Conservation (phyloP, 1,139 yeast genomes). For the Kazachstania sp. region DNA sequence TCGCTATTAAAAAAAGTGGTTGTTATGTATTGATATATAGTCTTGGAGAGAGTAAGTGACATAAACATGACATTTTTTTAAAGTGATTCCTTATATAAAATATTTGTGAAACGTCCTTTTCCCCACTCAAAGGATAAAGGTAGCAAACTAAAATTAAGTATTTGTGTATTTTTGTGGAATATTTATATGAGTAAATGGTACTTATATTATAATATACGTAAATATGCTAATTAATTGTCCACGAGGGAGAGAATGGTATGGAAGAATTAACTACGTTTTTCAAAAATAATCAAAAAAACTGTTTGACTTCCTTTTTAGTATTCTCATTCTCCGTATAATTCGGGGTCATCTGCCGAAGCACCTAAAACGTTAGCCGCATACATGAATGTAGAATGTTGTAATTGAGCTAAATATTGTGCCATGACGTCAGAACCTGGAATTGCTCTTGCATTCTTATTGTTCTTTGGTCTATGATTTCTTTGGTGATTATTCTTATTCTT, state of each 20-base stretch:
- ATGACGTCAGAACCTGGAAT: slow-evolving; percentile 65
- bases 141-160: too few relatives aligned
- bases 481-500: slow-evolving; percentile 3
- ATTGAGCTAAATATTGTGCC: slow-evolving; percentile 68
- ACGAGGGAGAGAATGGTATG: neutral
- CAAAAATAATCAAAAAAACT: too few relatives aligned
- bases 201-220: slow-evolving; percentile 1
- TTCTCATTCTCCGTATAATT: slow-evolving; percentile 13
- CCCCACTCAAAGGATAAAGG: too few relatives aligned
- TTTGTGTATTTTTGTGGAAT: neutral
- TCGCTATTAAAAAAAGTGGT: neutral
- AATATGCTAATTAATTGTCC: slow-evolving; percentile 3
- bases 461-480: slow-evolving; percentile 1
- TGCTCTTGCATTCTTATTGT: slow-evolving; percentile 15
- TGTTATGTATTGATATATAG: neutral
- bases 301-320: too few relatives aligned
- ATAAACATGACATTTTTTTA: too few relatives aligned
- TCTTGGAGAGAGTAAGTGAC: too few relatives aligned
- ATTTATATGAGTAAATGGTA: slow-evolving; percentile 3
- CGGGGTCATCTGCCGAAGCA: slow-evolving; percentile 29
- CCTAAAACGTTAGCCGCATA: slow-evolving; percentile 48
- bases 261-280: neutral
- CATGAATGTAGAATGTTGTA: slow-evolving; percentile 52
- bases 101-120: too few relatives aligned
- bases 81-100: too few relatives aligned